Evolutionary conservation across 495 filamentous ascomycete genomes (phyloP).

Genomic region (Hyaloscypha hepaticicola): DNA sequence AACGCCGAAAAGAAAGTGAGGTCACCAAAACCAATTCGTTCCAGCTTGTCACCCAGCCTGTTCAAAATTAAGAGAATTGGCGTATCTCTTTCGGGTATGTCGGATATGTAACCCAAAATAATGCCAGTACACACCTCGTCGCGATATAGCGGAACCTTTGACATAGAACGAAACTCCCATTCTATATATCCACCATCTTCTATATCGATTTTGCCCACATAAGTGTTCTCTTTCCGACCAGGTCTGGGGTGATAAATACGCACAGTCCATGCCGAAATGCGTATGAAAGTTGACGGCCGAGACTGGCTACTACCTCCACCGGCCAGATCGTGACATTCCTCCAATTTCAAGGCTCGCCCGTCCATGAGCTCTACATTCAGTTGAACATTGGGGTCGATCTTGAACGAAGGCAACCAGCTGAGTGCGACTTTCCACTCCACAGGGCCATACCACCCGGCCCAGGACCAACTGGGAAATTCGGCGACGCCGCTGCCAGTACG

Average conservation of each 20-base stretch:
- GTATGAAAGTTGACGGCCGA: conserved; percentile 8
- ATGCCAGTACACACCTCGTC: conserved; percentile 1
- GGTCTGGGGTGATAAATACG: neutral
- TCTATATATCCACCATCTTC: conserved; percentile 9
- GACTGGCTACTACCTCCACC: neutral
- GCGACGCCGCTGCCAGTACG: too few relatives aligned
- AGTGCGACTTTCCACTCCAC: conserved; percentile 3
- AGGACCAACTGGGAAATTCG: conserved; percentile 19
- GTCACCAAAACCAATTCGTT: conserved; percentile 14
- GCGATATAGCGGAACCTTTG: neutral
- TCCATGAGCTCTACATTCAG: conserved; percentile 11
- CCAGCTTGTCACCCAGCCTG: conserved; percentile 1
- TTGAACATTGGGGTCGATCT: conserved; percentile 7
- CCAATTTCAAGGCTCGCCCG: conserved; percentile 6
- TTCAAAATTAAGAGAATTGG: conserved; percentile 1
- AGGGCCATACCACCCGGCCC: conserved; percentile 14
- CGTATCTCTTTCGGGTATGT: neutral
- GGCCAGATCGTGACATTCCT: conserved; percentile 1
- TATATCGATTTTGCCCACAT: conserved; percentile 1
- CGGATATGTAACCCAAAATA: conserved; percentile 5
- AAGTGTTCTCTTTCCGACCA: neutral
- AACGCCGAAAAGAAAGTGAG: neutral
- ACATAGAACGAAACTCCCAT: conserved; percentile 8
- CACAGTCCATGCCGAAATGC: conserved; percentile 7
- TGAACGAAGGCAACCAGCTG: neutral